Base-by-base conservation (phyloP, 2,329 filamentous ascomycete species). In the Colletotrichum sp. region DNA sequence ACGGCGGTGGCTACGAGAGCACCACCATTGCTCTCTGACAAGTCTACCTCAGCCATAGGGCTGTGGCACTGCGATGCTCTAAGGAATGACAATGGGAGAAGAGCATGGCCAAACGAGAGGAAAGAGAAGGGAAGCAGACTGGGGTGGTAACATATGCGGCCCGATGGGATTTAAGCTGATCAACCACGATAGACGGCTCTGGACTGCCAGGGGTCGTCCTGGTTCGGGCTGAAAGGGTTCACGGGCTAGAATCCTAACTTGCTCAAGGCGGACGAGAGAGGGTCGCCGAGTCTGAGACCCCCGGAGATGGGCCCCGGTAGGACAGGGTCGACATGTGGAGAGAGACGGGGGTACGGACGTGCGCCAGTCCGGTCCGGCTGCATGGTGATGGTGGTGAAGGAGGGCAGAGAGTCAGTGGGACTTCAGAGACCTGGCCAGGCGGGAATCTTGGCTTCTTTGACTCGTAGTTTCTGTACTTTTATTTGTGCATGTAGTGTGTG, bases 11-110 rank as follows among this genome's bases (percentile, higher is more conserved):
- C 80, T 28, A 87, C 79, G 68, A 88, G 78, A 43, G 81, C 79
- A 34, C 73, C 78, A 77, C 84, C 84, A 78, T 87, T 87, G 78
- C 85, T 82, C 75, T 87, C 83, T 36, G 76, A 79, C 52, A 84
- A 78, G 71, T 87, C 79, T 71, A 84, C 76, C 66, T 82, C 77
- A 74, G 79, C 80, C 84, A 86, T 87, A 77, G 77, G 74, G 71
- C 74, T 61, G 60, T 28, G 36, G 61, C 66, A 56, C 34, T 38
- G 32, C 21, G 28, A 55, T 61, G 36, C 28, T 70, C 55, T 24
- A 74, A 36, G 48, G 60, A 75, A 55, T 61, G 61, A 66, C 58
- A 60, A 61, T 15, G 60, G 24, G 18, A 34, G 58, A 58, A 61
- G 71, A 75, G 48, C 71, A 76, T 76, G 66, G 28, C 71, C 60